These are phyloP conservation scores for Balansia obtecta DNA, from an alignment of 2,329 filamentous ascomycete genomes.

Conservation along the genomic window DNA sequence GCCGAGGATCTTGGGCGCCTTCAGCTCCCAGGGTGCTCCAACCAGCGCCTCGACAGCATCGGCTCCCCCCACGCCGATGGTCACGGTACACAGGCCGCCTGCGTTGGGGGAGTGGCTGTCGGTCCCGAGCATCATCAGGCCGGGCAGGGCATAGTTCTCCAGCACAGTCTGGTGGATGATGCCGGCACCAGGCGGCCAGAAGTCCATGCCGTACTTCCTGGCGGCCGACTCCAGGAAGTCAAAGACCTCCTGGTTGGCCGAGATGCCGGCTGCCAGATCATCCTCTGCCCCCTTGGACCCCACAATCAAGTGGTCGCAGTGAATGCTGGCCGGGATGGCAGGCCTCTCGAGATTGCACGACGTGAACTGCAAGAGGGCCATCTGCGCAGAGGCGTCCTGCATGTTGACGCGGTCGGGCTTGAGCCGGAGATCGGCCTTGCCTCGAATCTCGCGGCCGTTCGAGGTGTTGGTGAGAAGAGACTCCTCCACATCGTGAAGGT, in stretches of 20 bases:
- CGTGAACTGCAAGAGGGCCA: conserved; percentile 98
- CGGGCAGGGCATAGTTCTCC: conserved; percentile 95
- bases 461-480: conserved; percentile 72
- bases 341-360: conserved; percentile 80
- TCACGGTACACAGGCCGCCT: conserved; percentile 85
- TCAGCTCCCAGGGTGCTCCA: conserved; percentile 93
- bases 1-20: conserved; percentile 82
- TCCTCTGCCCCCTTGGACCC: conserved; percentile 80
- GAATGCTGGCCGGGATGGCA: conserved; percentile 90
- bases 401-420: conserved; percentile 97
- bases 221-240: conserved; percentile 90
- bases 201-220: conserved; percentile 87
- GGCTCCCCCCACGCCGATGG: conserved; percentile 92
- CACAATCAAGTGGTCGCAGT: conserved; percentile 98
- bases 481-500: conserved; percentile 81
- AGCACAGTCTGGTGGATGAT: conserved; percentile 97
- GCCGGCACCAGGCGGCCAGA: conserved; percentile 86
- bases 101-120: conserved; percentile 97
- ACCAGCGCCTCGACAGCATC: conserved; percentile 96
- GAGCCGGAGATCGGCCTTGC: conserved; percentile 85
- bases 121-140: conserved; percentile 96
- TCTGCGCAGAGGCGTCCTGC: conserved; percentile 97
- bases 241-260: conserved; percentile 92
- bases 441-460: conserved; percentile 73
- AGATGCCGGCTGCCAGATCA: conserved; percentile 74